Evolutionary conservation across 2,329 filamentous ascomycete genomes (phyloP).

Genomic region (Xylariales sp.): DNA sequence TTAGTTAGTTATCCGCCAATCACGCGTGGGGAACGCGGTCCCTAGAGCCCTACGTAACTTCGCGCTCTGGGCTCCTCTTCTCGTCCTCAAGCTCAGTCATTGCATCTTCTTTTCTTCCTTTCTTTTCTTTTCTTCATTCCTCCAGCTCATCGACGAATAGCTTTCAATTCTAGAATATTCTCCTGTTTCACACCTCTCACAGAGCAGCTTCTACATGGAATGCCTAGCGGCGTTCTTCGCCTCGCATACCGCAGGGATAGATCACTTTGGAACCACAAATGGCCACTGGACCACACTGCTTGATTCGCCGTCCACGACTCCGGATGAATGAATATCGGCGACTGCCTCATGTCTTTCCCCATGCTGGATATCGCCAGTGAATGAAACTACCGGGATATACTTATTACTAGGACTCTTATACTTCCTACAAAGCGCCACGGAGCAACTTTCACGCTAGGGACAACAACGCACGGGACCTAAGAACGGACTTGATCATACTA

Average conservation of each 20-base stretch:
- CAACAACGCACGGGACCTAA: background rate
- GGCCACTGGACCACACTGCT: background rate
- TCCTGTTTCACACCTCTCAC: background rate
- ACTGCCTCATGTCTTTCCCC: background rate
- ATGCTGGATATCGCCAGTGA: background rate
- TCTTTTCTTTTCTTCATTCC: background rate
- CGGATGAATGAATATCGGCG: background rate
- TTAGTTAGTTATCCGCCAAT: slow-evolving; percentile 19
- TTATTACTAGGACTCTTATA: background rate
- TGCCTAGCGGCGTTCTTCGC: background rate
- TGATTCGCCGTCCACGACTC: background rate
- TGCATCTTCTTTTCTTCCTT: background rate
- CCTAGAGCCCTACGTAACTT: slow-evolving; percentile 9
- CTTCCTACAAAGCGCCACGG: background rate
- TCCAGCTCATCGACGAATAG: background rate
- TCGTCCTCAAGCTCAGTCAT: background rate
- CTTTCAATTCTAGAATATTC: background rate
- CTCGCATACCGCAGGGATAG: background rate
- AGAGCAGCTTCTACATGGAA: background rate
- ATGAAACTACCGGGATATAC: background rate
- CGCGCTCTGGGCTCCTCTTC: slow-evolving; percentile 6
- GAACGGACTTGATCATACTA: background rate
- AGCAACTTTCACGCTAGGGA: background rate
- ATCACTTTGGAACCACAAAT: background rate
- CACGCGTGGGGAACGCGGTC: slow-evolving; percentile 29